phyloP scores from a whole-genome alignment of 23 red algal species.

The Rhodosorus marinus region DNA sequence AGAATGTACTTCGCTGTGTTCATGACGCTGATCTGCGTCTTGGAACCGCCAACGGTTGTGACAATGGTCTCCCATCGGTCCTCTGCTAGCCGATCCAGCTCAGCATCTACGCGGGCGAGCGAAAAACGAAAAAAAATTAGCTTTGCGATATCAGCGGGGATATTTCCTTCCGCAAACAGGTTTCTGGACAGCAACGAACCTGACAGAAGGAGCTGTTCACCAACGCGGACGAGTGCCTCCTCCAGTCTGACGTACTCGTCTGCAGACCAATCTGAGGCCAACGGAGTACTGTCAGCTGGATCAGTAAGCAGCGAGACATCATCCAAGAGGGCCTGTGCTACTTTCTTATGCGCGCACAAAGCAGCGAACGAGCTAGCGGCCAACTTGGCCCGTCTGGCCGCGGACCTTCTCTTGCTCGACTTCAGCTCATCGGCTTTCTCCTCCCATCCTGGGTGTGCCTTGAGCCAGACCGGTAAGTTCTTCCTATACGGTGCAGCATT shows the following conservation, averaged over 20 bases:
- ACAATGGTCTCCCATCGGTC: slow-evolving; percentile 11
- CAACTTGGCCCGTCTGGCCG: slow-evolving; percentile 38
- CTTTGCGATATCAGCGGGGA: neutral
- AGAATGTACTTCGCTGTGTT: slow-evolving; percentile 35
- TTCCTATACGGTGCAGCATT: slow-evolving; percentile 94
- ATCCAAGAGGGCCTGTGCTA: neutral
- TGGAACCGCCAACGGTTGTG: slow-evolving; percentile 15
- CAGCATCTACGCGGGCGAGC: neutral
- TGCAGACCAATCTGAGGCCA: slow-evolving; percentile 29
- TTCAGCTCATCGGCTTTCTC: slow-evolving; percentile 94
- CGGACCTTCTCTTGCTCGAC: slow-evolving; percentile 69
- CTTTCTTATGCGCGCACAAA: slow-evolving; percentile 10
- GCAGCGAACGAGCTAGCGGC: slow-evolving; percentile 43
- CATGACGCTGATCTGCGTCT: slow-evolving; percentile 16
- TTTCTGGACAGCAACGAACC: neutral
- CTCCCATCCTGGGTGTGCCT: slow-evolving; percentile 64
- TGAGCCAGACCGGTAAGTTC: slow-evolving; percentile 74
- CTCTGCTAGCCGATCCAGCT: neutral
- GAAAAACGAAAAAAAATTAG: neutral
- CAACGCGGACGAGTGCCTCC: slow-evolving; percentile 56
- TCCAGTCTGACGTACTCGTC: slow-evolving; percentile 74
- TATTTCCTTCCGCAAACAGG: neutral
- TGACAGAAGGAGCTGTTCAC: slow-evolving; percentile 20
- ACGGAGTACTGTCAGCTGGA: neutral
- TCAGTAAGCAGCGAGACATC: neutral